These are phyloP conservation scores for Psidium friedrichsthalianum DNA, from an alignment of 345 rosid genomes.

Conservation along the genomic window DNA sequence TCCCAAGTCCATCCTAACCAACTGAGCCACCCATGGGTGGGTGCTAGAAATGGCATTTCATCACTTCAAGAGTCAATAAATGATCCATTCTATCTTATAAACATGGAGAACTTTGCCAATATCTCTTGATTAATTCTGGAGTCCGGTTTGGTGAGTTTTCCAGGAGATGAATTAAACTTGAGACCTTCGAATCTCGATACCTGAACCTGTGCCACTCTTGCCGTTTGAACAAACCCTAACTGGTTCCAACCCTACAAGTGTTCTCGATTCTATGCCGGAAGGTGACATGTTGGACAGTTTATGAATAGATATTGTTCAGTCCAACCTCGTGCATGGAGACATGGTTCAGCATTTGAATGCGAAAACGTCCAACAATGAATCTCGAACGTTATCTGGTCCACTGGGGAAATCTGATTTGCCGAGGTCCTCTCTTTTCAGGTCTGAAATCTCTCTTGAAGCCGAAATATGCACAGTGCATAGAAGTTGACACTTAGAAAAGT, in stretches of 20 bases:
- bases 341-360: not conserved
- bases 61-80: not conserved
- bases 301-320: not conserved
- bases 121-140: not conserved
- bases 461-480: not conserved
- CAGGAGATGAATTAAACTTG: not conserved
- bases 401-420: not conserved
- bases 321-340: not conserved
- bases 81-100: not conserved
- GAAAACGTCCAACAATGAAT: not conserved
- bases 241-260: not conserved
- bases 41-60: not conserved
- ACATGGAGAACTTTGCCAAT: not conserved
- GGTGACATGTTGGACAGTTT: not conserved
- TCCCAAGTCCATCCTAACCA: too few species aligned
- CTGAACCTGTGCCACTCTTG: not conserved
- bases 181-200: not conserved
- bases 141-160: not conserved
- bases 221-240: not conserved
- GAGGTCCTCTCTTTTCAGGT: not conserved
- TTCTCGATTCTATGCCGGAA: not conserved
- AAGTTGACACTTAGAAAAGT: not conserved
- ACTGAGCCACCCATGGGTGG: too few species aligned
- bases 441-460: not conserved
- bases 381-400: not conserved